Conservation (phyloP, 2,329 filamentous ascomycete genomes). For the Boeremia exigua region DNA sequence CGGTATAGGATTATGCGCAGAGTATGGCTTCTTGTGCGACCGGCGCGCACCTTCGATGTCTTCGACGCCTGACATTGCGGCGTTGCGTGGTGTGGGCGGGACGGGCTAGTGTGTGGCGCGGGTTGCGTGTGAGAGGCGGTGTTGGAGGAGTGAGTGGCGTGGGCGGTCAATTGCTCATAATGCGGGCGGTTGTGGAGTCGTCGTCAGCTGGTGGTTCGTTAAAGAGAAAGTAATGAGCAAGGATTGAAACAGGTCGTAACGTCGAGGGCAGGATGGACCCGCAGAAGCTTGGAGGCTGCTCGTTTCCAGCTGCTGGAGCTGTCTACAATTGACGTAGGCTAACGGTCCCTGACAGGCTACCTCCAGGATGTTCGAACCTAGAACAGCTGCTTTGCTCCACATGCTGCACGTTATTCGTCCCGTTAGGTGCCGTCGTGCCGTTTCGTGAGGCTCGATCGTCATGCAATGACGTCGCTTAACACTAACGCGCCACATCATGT, state of each 20-base stretch:
- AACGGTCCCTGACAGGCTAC: constrained; percentile 14
- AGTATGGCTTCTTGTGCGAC: constrained; percentile 53
- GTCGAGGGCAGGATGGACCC: constrained; percentile 15
- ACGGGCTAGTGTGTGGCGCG: neutral
- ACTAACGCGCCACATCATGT: constrained; percentile 17
- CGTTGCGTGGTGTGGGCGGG: neutral
- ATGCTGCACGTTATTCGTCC: constrained; percentile 17
- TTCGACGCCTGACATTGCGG: constrained; percentile 51
- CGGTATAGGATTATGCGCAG: constrained; percentile 52
- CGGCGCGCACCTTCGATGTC: constrained; percentile 48
- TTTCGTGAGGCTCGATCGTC: constrained; percentile 22
- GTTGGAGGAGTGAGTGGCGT: neutral
- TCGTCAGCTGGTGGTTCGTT: constrained; percentile 1
- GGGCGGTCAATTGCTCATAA: constrained; percentile 8
- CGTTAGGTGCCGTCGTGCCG: constrained; percentile 27
- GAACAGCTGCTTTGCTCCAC: constrained; percentile 23
- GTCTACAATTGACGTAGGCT: constrained; percentile 35
- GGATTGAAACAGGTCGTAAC: constrained; percentile 17
- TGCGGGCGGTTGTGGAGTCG: constrained; percentile 4
- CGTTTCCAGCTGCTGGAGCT: constrained; percentile 10
- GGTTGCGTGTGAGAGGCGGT: neutral
- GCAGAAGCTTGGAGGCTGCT: constrained; percentile 17
- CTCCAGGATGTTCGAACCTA: constrained; percentile 6
- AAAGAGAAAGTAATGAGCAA: constrained; percentile 14
- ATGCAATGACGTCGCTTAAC: constrained; percentile 29